Evolutionary conservation across 768 basidiomycete genomes (phyloP).

Genomic region (Hericium erinaceus): DNA sequence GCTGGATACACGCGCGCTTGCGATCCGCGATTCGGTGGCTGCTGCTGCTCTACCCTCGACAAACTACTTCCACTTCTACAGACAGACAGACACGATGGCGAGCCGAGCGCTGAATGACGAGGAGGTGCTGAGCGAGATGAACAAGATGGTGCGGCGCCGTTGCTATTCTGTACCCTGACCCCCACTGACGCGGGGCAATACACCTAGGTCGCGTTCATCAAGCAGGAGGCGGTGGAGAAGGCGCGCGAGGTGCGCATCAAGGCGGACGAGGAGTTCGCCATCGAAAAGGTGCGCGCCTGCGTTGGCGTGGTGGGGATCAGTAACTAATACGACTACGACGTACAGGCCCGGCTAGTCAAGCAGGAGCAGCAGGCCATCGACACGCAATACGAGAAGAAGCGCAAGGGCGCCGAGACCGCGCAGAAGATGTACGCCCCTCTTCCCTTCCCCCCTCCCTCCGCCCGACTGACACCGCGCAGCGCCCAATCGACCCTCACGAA

Average conservation of each 20-base stretch:
- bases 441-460: not conserved
- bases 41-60: too few species aligned
- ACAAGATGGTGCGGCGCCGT: conserved; percentile 75
- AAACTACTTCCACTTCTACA: too few species aligned
- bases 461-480: conserved; percentile 29
- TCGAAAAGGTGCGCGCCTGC: conserved; percentile 68
- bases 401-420: conserved; percentile 85
- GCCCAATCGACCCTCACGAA: conserved; percentile 95
- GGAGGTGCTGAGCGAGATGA: conserved; percentile 94
- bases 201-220: conserved; percentile 89
- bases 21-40: too few species aligned
- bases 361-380: conserved; percentile 95
- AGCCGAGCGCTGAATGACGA: conserved; percentile 84
- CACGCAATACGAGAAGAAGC: conserved; percentile 90
- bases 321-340: not conserved
- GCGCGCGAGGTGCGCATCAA: conserved; percentile 95
- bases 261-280: conserved; percentile 97
- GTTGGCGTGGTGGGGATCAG: too few species aligned
- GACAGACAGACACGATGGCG: conserved; percentile 36
- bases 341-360: conserved; percentile 91
- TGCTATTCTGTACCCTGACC: conserved; percentile 3
- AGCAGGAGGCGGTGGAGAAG: conserved; percentile 96
- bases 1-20: too few species aligned
- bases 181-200: not conserved
- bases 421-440: conserved; percentile 79